Evolutionary conservation across 1,284 basidiomycete genomes (phyloP), one percentile per base, ranked within the genome.

Genomic region (Heterobasidion occidentale): DNA sequence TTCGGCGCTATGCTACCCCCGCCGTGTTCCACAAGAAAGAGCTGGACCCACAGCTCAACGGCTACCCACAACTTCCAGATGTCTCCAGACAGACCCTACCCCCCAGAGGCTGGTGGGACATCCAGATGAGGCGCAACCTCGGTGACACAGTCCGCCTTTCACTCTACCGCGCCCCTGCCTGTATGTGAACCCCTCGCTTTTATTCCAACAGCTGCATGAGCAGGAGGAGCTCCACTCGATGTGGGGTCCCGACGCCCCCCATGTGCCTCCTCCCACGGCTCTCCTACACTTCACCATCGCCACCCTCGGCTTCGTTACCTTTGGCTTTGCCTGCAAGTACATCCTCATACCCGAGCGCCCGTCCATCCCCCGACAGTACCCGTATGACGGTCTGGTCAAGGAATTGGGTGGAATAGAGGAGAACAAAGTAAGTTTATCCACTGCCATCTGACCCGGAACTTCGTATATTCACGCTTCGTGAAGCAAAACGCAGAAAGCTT

Each of bases 211-310:
- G 91, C 69, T 94, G 38, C 91, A 92, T 63, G 90, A 92, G 71
- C 79, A 84, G 66, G 90, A 94, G 63, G 92, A 95, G 66, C 74
- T 88, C 20, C 73, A 89, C 59, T 88, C 87, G 49, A 91, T 94
- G 88, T 94, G 90, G 91, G 88, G 89, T 49, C 92, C 91, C 15
- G 92, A 95, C 66, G 76, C 83, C 48, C 77, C 88, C 49, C 69
- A 72, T 46, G 72, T 88, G 17, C 70, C 76, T 17, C 81, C 86
- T 44, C 68, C 74, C 15, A 77, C 67, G 2, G 89, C 90, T 9
- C 68, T 85, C 47, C 75, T 76, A 51, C 84, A 86, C 54, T 86
- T 92, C 65, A 62, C 77, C 12, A 68, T 87, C 52, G 90, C 83
- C 0, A 71, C 75, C 34, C 67, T 77, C 15, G 75, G 76, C n/a